Evolutionary conservation across 345 rosid species (phyloP).

Genomic region (Populus tremula): DNA sequence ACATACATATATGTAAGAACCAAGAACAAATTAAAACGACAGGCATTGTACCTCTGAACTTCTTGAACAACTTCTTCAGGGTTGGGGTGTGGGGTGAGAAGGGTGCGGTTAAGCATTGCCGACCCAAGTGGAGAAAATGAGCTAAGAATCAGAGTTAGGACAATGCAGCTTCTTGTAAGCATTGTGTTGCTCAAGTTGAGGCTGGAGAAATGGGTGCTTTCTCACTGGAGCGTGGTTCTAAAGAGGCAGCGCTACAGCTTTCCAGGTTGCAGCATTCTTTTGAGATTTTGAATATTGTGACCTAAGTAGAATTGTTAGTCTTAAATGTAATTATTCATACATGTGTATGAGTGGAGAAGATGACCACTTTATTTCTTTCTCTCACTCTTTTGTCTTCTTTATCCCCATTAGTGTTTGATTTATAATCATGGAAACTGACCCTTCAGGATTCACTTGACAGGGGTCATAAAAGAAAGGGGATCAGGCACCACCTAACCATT

Average conservation of each 20-base stretch:
- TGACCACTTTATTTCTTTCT: not conserved
- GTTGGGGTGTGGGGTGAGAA: constrained; percentile 61
- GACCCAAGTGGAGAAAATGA: constrained; percentile 33
- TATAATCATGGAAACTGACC: constrained; percentile 3
- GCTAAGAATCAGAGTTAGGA: constrained; percentile 28
- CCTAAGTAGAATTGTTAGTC: not conserved
- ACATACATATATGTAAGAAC: not conserved
- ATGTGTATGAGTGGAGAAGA: constrained; percentile 2
- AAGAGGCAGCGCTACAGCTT: not conserved
- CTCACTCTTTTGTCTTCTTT: not conserved
- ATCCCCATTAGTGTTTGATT: not conserved
- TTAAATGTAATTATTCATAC: constrained; percentile 3
- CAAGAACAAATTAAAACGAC: not conserved
- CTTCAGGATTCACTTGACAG: constrained; percentile 4
- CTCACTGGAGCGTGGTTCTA: not conserved
- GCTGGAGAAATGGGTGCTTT: not conserved
- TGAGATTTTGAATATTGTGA: not conserved
- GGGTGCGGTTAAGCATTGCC: constrained; percentile 55
- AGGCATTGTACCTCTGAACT: constrained; percentile 60
- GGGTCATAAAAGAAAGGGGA: not conserved
- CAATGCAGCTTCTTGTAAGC: constrained; percentile 21
- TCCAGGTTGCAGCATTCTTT: too few relatives aligned
- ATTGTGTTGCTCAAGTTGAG: constrained; percentile 1
- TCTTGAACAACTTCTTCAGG: constrained; percentile 77
- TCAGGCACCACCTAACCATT: too few relatives aligned